Conservation (phyloP, 257 asterid species). For the Ajuga chamaepitys region DNA sequence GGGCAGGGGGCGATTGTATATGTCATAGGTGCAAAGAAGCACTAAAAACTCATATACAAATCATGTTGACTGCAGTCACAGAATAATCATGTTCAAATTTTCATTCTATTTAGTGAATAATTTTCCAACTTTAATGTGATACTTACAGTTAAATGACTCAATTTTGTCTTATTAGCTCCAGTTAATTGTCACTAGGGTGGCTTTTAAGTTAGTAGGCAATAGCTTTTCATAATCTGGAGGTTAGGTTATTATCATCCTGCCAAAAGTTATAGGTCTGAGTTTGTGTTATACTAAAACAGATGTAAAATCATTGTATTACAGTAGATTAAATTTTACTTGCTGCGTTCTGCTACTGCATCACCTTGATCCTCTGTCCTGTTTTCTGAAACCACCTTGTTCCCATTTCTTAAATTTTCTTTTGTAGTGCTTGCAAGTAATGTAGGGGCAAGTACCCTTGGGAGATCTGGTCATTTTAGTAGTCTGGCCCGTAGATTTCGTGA, state of each 20-base stretch:
- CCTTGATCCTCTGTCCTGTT: neutral
- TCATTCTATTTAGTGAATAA: neutral
- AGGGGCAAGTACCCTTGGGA: slow-evolving; percentile 26
- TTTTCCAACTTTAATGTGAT: neutral
- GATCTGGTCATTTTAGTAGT: slow-evolving; percentile 61
- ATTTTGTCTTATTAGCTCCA: too few species aligned
- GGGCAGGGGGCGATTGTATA: too few species aligned
- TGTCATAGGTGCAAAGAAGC: too few species aligned
- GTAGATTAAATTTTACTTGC: too few species aligned
- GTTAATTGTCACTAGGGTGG: too few species aligned
- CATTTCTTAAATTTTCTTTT: slow-evolving; percentile 10
- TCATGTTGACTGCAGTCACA: neutral
- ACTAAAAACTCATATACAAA: neutral
- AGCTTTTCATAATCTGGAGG: too few species aligned
- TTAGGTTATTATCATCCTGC: too few species aligned
- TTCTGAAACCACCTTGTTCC: neutral
- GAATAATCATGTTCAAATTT: neutral
- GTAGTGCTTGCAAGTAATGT: slow-evolving; percentile 32
- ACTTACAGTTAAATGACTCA: too few species aligned
- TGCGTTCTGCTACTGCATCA: neutral
- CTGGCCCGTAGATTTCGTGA: slow-evolving; percentile 53
- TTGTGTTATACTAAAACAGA: too few species aligned
- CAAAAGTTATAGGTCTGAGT: too few species aligned
- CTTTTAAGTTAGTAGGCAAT: too few species aligned
- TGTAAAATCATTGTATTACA: too few species aligned